These are phyloP conservation scores for Fragaria vesca DNA, from an alignment of 306 rosid species.

Conservation along the genomic window DNA sequence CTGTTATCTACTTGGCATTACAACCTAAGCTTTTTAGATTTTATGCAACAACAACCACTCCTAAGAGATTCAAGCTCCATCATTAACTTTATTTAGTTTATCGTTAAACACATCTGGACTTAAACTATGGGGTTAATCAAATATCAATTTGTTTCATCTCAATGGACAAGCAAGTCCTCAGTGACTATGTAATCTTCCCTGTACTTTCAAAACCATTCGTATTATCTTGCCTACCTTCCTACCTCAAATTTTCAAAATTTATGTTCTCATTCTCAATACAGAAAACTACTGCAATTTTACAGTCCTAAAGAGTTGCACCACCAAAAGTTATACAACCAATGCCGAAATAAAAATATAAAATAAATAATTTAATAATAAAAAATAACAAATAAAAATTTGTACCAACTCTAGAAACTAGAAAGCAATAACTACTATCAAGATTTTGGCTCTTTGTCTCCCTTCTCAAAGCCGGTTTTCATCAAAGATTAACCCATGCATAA, in stretches of 20 bases:
- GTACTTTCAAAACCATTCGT: not conserved
- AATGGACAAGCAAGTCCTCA: not conserved
- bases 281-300: not conserved
- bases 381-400: not conserved
- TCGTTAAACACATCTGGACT: not conserved
- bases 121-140: not conserved
- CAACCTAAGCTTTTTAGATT: not conserved
- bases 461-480: not conserved
- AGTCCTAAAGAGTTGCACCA: not conserved
- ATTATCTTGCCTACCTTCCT: not conserved
- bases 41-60: not conserved
- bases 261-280: not conserved
- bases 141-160: not conserved
- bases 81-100: not conserved
- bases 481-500: slow-evolving; percentile 7
- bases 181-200: not conserved
- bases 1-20: not conserved
- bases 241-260: not conserved
- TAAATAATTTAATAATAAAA: too few species aligned
- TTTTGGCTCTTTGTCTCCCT: not conserved
- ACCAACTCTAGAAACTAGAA: not conserved
- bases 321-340: not conserved
- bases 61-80: slow-evolving; percentile 1
- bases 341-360: not conserved
- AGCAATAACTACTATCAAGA: not conserved